These are phyloP conservation scores for Neoboletus brunneissimus DNA, from an alignment of 768 basidiomycete genomes.

Conservation along the genomic window DNA sequence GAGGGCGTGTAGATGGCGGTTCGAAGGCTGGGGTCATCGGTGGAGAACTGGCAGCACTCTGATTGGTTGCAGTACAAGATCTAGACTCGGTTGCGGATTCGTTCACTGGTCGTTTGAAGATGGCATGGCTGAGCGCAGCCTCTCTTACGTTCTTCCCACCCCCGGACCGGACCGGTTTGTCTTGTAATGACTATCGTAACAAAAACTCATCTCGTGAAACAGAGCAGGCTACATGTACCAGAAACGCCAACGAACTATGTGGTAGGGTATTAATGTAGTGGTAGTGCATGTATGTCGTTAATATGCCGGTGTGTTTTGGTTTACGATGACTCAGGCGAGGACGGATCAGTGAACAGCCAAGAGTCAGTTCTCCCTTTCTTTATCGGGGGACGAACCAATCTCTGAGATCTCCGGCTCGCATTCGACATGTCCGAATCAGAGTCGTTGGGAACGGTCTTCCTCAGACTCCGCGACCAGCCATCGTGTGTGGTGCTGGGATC, in stretches of 20 bases:
- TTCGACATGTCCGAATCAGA: conserved; percentile 24
- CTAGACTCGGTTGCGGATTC: neutral
- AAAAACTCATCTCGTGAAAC: no score
- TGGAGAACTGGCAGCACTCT: neutral
- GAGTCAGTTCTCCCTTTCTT: neutral
- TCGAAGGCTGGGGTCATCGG: neutral
- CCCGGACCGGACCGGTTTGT: no score
- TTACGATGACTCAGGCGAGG: no score
- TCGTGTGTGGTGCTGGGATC: neutral
- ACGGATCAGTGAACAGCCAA: conserved; percentile 18
- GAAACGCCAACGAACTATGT: neutral
- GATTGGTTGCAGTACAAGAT: neutral
- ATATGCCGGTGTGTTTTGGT: no score
- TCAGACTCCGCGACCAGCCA: conserved; percentile 14
- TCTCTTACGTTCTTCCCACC: no score
- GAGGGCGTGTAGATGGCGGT: no score
- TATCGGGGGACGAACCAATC: conserved; percentile 1
- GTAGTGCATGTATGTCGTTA: neutral
- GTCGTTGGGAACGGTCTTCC: conserved; percentile 1
- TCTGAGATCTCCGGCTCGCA: conserved; percentile 8
- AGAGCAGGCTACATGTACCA: no score
- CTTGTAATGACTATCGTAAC: no score
- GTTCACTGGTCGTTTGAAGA: no score
- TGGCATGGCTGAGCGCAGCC: no score
- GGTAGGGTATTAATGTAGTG: neutral